Conservation (phyloP, 2,329 filamentous ascomycete genomes). For the Aureobasidium sp. region DNA sequence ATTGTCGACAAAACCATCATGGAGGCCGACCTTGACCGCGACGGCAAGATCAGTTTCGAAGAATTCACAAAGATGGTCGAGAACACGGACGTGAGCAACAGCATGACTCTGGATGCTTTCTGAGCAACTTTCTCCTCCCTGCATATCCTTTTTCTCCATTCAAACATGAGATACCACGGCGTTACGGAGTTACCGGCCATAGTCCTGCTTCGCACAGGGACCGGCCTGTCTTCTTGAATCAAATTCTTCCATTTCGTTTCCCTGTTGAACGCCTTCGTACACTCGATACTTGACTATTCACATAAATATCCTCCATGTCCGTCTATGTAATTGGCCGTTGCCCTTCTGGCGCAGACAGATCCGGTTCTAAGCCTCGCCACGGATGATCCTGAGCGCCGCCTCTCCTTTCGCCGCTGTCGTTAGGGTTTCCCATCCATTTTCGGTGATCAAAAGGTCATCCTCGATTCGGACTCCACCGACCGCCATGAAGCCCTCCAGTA, state of each 20-base stretch:
- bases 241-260: not conserved
- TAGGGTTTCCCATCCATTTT: constrained; percentile 62
- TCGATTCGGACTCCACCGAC: constrained; percentile 70
- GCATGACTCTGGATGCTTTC: constrained; percentile 2
- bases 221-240: not conserved
- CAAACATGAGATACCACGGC: constrained; percentile 17
- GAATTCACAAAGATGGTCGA: constrained; percentile 99
- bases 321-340: not conserved
- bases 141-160: not conserved
- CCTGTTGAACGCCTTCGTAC: too few species aligned
- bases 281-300: too few species aligned
- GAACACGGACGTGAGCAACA: constrained; percentile 60
- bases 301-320: not conserved
- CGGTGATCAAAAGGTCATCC: constrained; percentile 67
- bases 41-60: constrained; percentile 98
- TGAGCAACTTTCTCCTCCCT: not conserved
- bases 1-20: constrained; percentile 99
- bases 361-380: constrained; percentile 17
- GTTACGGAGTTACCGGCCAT: constrained; percentile 8
- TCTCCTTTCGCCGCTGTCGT: constrained; percentile 66
- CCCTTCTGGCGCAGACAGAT: not conserved
- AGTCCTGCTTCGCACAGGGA: not conserved
- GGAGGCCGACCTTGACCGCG: constrained; percentile 93
- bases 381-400: constrained; percentile 53
- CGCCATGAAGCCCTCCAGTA: constrained; percentile 73